Evolutionary conservation across 352 stramenopile genomes (phyloP), one percentile per base, ranked within the genome.

Genomic region (Phytophthora hibernalis): DNA sequence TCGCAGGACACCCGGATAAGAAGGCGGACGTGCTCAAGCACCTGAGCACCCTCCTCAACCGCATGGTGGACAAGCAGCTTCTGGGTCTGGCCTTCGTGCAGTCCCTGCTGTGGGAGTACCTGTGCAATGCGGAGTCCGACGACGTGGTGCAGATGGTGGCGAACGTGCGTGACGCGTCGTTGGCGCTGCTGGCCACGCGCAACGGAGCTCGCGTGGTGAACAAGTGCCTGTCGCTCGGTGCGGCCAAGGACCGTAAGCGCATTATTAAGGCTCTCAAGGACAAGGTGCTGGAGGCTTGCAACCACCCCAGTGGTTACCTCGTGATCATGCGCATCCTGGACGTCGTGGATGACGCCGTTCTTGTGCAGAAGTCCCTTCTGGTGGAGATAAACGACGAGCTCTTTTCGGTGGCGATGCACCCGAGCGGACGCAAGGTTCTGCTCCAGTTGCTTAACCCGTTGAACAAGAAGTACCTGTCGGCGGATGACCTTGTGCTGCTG

Each of bases 231-330:
- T 87, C 87, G 10, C 61, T 96, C 10, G 89, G 88, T 45, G 79
- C 81, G 1, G 85, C 90, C 8, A 97, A 97, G 74, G 91, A 97
- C 70, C 87, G 90, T 51, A 97, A 97, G 77, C 86, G 87, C 38
- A 92, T 97, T 65, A 93, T 97, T 72, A 97, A 97, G 76, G 74
- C 80, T 33, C 74, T 97, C 15, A 97, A 97, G 70, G 90, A 95
- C 74, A 96, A 97, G 71, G 88, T 96, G 28, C 60, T 94, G 26
- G 88, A 96, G 0, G 91, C 91, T 7, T 90, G 80, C 63, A 97
- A 97, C 71, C 90, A 97, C 75, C 91, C 87, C 6, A 96, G 90
- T 56, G 90, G 90, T 12, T 97, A 97, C 77, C 71, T 97, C 6
- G 87, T 96, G 38, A 92, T 97, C 63, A 77, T 94, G 76, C 87